Base-by-base conservation (phyloP, 2,329 filamentous ascomycete species). In the Alternaria gaisen region DNA sequence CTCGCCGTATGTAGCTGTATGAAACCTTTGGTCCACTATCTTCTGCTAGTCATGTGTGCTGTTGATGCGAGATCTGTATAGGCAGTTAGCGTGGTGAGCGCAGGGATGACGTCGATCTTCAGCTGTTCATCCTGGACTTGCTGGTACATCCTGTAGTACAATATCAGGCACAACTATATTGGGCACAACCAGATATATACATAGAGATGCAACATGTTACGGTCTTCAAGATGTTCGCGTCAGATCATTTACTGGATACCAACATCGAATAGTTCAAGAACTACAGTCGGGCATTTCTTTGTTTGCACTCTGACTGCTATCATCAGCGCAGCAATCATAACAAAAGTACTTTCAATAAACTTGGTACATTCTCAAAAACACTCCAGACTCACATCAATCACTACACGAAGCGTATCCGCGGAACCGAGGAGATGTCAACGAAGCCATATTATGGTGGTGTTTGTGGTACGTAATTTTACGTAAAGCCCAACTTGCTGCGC, bases 401-500 rank as follows among this genome's bases (percentile, higher is more conserved):
- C 10, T 26, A 26, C 14, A 8, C 34, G n/a, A 32, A 24, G 20
- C 42, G 26, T 18, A 32, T 60, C 57, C 57, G 57, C 57, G 57
- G 57, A 12, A 56, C 57, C 57, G 57, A 56, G 57, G 57, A 60
- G 57, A 60, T 56, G 57, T 28, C 30, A n/a, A 38, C 46, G 36
- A 50, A 50, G 46, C 46, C 32, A 50, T 50, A 18, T 44, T 40
- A 38, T 38, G 40, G 40, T 24, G 16, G 36, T 34, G 32, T 56
- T 60, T 40, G 32, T 60, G 52, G 57, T 60, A 60, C 57, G 57
- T 60, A 60, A 60, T 60, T 42, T 60, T 60, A 60, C 57, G 57
- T 60, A 60, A 59, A 47, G 28, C n/a, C 41, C 14, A n/a, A 53
- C 30, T 14, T 36, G 44, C 26, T 42, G 54, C 44, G 46, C 38